Evolutionary conservation across 352 stramenopile genomes (phyloP).

Genomic region (Phytophthora europaea): DNA sequence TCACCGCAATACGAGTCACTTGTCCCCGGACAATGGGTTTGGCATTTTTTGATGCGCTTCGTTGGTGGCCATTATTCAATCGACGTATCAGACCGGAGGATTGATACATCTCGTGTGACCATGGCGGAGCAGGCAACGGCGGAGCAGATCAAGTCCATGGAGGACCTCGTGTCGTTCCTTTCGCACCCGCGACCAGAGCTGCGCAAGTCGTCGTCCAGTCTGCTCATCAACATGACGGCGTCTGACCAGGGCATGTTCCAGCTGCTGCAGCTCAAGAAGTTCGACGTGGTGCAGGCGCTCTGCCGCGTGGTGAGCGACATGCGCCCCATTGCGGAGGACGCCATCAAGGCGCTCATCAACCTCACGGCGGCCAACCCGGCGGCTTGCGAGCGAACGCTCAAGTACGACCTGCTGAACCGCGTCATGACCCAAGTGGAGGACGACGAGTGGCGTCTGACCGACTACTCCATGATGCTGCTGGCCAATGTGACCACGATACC

Average conservation of each 20-base stretch:
- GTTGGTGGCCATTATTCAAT: constrained; percentile 42
- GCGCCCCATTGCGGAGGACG: constrained; percentile 85
- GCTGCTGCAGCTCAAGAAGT: constrained; percentile 76
- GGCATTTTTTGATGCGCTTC: constrained; percentile 23
- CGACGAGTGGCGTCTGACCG: constrained; percentile 84
- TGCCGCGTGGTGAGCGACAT: constrained; percentile 87
- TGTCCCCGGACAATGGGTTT: constrained; percentile 19
- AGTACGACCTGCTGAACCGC: constrained; percentile 86
- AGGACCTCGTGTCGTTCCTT: constrained; percentile 88
- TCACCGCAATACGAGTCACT: constrained; percentile 4
- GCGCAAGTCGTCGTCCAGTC: constrained; percentile 85
- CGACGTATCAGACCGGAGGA: neutral
- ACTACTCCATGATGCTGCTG: constrained; percentile 91
- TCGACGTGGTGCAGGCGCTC: constrained; percentile 81
- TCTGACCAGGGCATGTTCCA: constrained; percentile 85
- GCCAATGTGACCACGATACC: constrained; percentile 84
- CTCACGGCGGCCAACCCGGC: constrained; percentile 77
- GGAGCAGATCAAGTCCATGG: constrained; percentile 76
- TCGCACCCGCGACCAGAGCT: constrained; percentile 85
- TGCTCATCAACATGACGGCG: constrained; percentile 86
- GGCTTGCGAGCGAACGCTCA: constrained; percentile 77
- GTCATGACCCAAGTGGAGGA: constrained; percentile 89
- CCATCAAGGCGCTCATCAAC: constrained; percentile 91
- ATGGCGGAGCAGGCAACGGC: constrained; percentile 60
- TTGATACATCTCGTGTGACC: neutral